Evolutionary conservation across 2,329 filamentous ascomycete genomes (phyloP), one percentile per base, ranked within the genome.

Genomic region (Cladosporium velox): DNA sequence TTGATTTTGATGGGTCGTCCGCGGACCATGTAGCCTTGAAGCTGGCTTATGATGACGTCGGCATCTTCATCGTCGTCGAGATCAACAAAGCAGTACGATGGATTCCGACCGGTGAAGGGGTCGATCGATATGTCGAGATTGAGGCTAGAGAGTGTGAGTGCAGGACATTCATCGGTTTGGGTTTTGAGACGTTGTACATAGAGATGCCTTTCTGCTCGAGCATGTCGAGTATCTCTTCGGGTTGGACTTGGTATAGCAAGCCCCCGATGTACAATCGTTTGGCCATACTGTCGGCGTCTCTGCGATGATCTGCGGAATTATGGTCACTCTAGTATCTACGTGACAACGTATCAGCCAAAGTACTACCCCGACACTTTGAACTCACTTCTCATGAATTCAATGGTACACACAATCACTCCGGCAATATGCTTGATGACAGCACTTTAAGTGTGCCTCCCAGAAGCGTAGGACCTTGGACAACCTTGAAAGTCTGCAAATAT

Each of bases 21-120:
- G 15, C 85, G 81, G 35, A 91, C 79, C 14, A 81, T 78, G 24
- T 79, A 80, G 21, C 84, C 84, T 65, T 85, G 80, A 52, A 91
- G 78, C 14, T 83, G 79, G n/a, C 77, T 72, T 74, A 91, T 86
- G 1, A 87, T 87, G 1, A 76, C 76, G 4, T 85, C 81, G 3
- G 89, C 89, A 34, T 86, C 80, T 32, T 86, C 85, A 55, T 82
- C 82, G 57, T 81, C 83, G 55, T 77, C 76, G 66, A 92, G 86
- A 72, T 92, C 89, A 55, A 91, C 86, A 71, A 92, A 92, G 79
- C 89, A 92, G 78, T 91, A 91, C 44, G 88, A 89, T 0, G 89
- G 89, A 74, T 91, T 92, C 54, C 89, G 83, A 49, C 84, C 86
- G 34, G 85, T 89, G 75, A 90, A 86, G 1, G 88, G 85, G 72